Base-by-base conservation (phyloP, 345 rosid species). In the Raphanus raphanistrum region DNA sequence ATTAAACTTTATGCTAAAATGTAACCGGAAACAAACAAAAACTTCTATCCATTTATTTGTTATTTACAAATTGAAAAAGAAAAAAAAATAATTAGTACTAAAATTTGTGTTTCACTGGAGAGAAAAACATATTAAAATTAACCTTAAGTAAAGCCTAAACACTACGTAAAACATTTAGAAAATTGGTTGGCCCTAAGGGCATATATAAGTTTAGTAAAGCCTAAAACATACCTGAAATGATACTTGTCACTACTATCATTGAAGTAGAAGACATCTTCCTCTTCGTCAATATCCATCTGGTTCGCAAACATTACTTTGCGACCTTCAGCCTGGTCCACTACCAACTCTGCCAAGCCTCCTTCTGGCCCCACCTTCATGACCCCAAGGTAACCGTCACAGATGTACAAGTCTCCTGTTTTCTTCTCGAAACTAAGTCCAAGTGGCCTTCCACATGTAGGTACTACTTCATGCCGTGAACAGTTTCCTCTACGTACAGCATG, bases 341-440 rank as follows among this genome's bases (percentile, higher is more conserved):
- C 17, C 55, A 50, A 13, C 55, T 50, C 55, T n/a, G 97, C 93
- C 52, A 85, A 69, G 7, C 97, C 95, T 17, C 92, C 93, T 8
- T 70, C 68, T 5, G 93, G 90, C 10, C 95, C 95, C 12, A 90
- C 93, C 9, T 82, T 90, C 58, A 79, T 60, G 63, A 92, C 59
- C 21, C 93, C 95, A 1, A 84, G 73, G 84, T 90, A 92, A 6
- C 90, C 91, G 84, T 92, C 97, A 1, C 91, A 90, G 13, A 88
- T 88, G 80, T 92, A 92, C 43, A 92, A 87, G 70, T 88, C 90
- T 73, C 97, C 93, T 0, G 88, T 85, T 81, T 76, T 83, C 55
- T 84, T 83, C 74, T 88, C 85, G 13, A 90, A 92, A 54, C 78
- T 43, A 43, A 43, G 52, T 43, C 52, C 52, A 4, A 43, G 15